These are phyloP conservation scores for Jatropha multifida DNA, from an alignment of 441 rosid genomes.

Conservation along the genomic window DNA sequence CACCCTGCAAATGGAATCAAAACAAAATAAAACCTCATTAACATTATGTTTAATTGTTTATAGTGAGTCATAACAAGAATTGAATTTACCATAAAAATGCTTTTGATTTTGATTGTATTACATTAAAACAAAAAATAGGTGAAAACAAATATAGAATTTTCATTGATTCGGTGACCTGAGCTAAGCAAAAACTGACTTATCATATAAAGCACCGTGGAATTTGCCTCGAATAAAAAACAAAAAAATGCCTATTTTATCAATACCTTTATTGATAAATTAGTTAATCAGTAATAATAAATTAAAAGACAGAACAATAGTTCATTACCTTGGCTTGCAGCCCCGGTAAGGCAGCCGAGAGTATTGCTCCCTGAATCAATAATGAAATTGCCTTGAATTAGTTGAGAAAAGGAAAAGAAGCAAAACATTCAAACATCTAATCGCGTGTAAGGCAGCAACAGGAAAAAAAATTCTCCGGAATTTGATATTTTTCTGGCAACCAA, in stretches of 20 bases:
- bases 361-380: slow-evolving; percentile 56
- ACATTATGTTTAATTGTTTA: too few relatives aligned
- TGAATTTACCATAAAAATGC: too few relatives aligned
- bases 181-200: too few relatives aligned
- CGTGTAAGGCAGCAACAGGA: not conserved
- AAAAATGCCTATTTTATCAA: not conserved
- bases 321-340: slow-evolving; percentile 74
- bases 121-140: too few relatives aligned
- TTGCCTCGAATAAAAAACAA: too few relatives aligned
- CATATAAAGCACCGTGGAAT: too few relatives aligned
- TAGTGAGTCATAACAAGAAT: too few relatives aligned
- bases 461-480: too few relatives aligned
- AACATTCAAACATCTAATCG: not conserved
- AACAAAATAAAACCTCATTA: not conserved
- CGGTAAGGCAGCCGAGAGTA: slow-evolving; percentile 63
- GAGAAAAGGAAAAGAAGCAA: not conserved
- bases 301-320: not conserved
- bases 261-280: not conserved
- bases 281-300: not conserved
- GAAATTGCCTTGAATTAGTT: not conserved
- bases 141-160: too few relatives aligned
- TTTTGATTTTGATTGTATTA: too few relatives aligned
- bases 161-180: too few relatives aligned
- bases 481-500: slow-evolving; percentile 11
- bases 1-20: slow-evolving; percentile 44